phyloP scores from a whole-genome alignment of 345 rosid species.

The Syzygium oleosum region DNA sequence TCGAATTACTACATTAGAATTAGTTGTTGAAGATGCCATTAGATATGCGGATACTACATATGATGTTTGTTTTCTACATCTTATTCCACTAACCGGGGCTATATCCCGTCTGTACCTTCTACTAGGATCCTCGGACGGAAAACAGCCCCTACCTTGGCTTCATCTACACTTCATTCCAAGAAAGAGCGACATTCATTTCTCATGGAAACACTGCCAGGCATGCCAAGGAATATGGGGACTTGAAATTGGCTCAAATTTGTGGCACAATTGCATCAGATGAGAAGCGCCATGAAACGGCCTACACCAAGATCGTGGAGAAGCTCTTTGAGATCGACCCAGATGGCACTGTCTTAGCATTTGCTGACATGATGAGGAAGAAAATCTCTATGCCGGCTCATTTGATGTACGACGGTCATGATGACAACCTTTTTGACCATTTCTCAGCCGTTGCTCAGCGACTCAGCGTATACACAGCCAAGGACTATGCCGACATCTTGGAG shows the following conservation, averaged over 20 bases:
- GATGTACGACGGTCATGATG: constrained; percentile 78
- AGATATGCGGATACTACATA: not conserved
- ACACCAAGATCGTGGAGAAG: constrained; percentile 83
- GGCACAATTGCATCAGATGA: constrained; percentile 90
- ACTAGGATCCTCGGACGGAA: constrained; percentile 75
- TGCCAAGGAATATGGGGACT: constrained; percentile 78
- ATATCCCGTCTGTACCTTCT: not conserved
- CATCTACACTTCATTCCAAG: constrained; percentile 95
- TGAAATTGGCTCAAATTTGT: constrained; percentile 76
- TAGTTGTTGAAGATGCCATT: not conserved
- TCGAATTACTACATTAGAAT: not conserved
- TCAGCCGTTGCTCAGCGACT: constrained; percentile 90
- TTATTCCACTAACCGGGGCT: not conserved
- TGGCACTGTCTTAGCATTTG: constrained; percentile 66
- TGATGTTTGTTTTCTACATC: not conserved
- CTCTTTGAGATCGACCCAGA: constrained; percentile 87
- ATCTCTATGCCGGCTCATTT: constrained; percentile 96
- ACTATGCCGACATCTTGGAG: constrained; percentile 83
- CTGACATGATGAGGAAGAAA: constrained; percentile 97
- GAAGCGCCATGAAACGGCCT: constrained; percentile 92
- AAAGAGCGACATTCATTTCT: constrained; percentile 91
- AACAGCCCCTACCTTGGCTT: constrained; percentile 88
- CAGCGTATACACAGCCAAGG: constrained; percentile 78
- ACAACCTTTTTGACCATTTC: constrained; percentile 70
- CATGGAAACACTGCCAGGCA: constrained; percentile 96